A percentile compares a stretch with the other conserved stretches of the same genome.
These are phyloP conservation scores for Malassezia sp. DNA, from an alignment of 1,284 basidiomycete species.

Conservation along the genomic window DNA sequence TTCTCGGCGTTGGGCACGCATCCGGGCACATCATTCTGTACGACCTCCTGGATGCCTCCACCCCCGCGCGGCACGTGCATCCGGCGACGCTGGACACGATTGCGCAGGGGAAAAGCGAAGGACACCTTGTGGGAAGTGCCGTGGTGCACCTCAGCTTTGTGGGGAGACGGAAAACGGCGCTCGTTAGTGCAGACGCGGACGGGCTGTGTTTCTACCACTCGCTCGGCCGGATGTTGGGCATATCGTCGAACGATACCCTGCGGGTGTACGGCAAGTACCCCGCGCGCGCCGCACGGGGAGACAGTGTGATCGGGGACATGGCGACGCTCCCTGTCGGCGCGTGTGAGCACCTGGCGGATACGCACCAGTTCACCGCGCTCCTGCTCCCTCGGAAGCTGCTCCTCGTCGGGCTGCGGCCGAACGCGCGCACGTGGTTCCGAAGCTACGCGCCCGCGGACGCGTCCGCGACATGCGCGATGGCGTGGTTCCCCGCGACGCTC, in stretches of 20 bases:
- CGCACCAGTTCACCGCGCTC: conserved; percentile 72
- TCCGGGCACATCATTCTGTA: conserved; percentile 78
- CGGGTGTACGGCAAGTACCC: conserved; percentile 80
- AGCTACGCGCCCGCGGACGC: conserved; percentile 4
- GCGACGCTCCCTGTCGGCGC: conserved; percentile 72
- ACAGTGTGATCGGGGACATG: conserved; percentile 57
- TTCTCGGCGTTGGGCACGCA: conserved; percentile 75
- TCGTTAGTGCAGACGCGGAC: conserved; percentile 78
- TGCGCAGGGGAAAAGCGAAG: conserved; percentile 74
- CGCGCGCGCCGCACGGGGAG: conserved; percentile 21
- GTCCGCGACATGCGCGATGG: conserved; percentile 18
- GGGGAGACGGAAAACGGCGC: conserved; percentile 82
- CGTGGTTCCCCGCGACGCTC: conserved; percentile 34
- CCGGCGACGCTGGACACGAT: conserved; percentile 62
- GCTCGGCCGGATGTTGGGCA: conserved; percentile 83
- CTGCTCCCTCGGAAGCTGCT: conserved; percentile 83
- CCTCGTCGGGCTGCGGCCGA: conserved; percentile 80
- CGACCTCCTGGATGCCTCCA: conserved; percentile 60
- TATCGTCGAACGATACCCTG: conserved; percentile 86
- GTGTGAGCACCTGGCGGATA: conserved; percentile 63
- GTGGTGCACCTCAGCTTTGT: conserved; percentile 81
- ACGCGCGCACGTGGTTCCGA: conserved; percentile 73
- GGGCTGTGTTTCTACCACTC: conserved; percentile 93
- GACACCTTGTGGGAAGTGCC: conserved; percentile 73
- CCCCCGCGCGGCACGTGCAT: conserved; percentile 56